phyloP scores from a whole-genome alignment of 2,329 filamentous ascomycete genomes.

The Incumbomyces lentus region DNA sequence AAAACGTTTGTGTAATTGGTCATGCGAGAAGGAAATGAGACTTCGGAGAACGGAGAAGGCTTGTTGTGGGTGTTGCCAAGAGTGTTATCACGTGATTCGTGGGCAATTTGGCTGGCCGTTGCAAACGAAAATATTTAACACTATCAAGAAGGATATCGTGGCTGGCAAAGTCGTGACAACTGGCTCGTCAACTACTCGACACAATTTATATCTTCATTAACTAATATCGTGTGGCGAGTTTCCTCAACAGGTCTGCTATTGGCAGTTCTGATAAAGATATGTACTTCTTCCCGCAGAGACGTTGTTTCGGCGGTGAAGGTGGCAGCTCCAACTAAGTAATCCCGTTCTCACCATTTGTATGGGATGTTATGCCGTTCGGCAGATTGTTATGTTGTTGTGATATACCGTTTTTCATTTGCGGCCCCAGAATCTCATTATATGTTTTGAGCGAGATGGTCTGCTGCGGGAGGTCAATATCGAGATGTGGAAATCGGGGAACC shows the following conservation, averaged over 20 bases:
- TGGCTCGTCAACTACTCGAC: background rate
- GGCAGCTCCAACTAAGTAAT: background rate
- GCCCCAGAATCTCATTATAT: constrained; percentile 7
- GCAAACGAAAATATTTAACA: no score
- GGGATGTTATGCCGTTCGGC: background rate
- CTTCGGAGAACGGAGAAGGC: background rate
- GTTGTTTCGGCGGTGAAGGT: background rate
- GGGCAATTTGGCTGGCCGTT: no score
- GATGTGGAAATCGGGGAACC: constrained; percentile 38
- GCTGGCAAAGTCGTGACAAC: background rate
- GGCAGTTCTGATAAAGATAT: background rate
- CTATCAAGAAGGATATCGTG: background rate
- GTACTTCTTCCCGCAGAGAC: background rate
- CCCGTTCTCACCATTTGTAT: constrained; percentile 7
- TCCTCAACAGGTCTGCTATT: background rate
- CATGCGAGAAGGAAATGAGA: background rate
- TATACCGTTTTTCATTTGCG: background rate
- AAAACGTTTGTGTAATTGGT: constrained; percentile 1
- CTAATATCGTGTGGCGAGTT: background rate
- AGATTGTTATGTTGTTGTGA: background rate
- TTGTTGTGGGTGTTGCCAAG: constrained; percentile 5
- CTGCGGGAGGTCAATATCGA: constrained; percentile 19
- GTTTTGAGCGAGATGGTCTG: constrained; percentile 14
- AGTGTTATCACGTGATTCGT: no score
- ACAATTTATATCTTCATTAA: background rate